Conservation (phyloP, 768 basidiomycete species). For the Lactifluus volemus region DNA sequence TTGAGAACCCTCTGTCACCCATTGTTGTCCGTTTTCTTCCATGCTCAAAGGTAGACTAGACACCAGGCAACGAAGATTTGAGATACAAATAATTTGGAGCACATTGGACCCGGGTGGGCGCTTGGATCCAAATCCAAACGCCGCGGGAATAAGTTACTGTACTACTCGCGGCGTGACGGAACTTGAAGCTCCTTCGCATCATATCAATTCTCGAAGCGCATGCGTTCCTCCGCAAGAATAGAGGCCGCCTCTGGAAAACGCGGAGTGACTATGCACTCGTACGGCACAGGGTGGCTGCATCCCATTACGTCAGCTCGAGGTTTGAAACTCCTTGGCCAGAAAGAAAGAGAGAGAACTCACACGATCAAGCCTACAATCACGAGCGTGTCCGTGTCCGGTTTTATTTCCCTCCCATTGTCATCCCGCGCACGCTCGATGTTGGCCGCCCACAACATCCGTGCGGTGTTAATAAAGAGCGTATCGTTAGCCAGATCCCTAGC, state of each 20-base stretch:
- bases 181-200: too few species aligned
- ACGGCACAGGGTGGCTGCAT: conserved; percentile 15
- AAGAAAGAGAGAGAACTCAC: neutral
- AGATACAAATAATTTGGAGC: too few species aligned
- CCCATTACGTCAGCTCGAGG: neutral
- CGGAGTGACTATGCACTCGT: conserved; percentile 18
- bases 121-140: too few species aligned
- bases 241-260: conserved; percentile 12
- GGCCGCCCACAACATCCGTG: conserved; percentile 18
- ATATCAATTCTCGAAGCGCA: neutral
- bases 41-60: too few species aligned
- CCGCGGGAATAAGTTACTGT: too few species aligned
- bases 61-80: too few species aligned
- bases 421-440: conserved; percentile 11
- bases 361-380: conserved; percentile 1
- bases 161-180: too few species aligned
- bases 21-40: too few species aligned
- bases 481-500: conserved; percentile 19
- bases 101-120: too few species aligned
- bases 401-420: conserved; percentile 5
- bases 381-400: neutral
- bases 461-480: conserved; percentile 18
- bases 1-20: too few species aligned
- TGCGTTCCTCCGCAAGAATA: conserved; percentile 1
- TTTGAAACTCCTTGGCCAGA: too few species aligned